Evolutionary conservation across 2,329 filamentous ascomycete species (phyloP).

Genomic region (Colletotrichum graminicola): DNA sequence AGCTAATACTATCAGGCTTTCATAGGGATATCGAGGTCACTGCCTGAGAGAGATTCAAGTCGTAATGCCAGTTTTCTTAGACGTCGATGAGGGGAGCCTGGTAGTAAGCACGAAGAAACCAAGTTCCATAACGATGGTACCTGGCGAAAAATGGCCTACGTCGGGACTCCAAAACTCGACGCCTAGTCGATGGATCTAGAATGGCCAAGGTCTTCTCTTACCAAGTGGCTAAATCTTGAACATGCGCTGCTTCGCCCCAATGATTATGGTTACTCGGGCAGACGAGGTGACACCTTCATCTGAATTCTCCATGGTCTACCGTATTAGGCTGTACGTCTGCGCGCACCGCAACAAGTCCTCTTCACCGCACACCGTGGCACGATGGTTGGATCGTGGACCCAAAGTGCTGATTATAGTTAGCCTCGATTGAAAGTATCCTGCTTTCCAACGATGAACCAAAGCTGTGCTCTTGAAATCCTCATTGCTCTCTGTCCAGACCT

Average conservation of each 20-base stretch:
- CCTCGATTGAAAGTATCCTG: background rate
- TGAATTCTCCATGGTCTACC: no score
- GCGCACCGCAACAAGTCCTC: no score
- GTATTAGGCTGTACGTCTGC: no score
- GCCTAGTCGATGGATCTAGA: background rate
- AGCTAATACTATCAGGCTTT: background rate
- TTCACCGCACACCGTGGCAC: no score
- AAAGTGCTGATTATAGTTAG: no score
- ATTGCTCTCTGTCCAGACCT: background rate
- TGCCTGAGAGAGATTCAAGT: background rate
- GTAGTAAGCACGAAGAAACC: background rate
- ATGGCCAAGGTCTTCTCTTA: background rate
- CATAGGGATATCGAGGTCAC: background rate
- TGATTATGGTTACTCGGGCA: background rate
- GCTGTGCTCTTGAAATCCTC: background rate
- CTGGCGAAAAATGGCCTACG: background rate
- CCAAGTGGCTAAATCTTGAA: background rate
- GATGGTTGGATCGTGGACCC: no score
- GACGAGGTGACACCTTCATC: no score
- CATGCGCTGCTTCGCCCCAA: background rate
- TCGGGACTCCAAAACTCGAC: background rate
- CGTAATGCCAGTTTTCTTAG: background rate
- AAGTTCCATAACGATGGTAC: background rate
- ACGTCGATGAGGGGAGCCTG: no score
- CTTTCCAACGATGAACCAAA: background rate